Base-by-base conservation (phyloP, 495 filamentous ascomycete genomes). In the Aspergillus bridgeri region DNA sequence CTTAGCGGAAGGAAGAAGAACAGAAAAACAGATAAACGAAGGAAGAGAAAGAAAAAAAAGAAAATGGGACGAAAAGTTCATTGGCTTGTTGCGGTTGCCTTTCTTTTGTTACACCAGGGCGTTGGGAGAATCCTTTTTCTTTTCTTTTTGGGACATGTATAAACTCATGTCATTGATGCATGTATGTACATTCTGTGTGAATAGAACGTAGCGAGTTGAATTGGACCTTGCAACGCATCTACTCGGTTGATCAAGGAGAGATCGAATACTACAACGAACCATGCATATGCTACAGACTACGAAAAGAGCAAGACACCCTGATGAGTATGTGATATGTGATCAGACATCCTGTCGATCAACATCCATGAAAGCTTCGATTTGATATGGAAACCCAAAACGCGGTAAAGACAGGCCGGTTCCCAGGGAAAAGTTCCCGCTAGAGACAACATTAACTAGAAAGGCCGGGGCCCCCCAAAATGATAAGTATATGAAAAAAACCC, bases 401-500 rank as follows among this genome's bases (percentile, higher is more conserved):
- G 53, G 54, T 56, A 62, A 58, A 6, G 60, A 62, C 60, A 62
- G 60, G 25, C 56, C 56, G 56, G 56, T 62, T 59, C 60, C 46
- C 15, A 55, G 45, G 21, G 21, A 23, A 45, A 49, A 44, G 42
- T 9, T 47, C 42, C n/a, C n/a, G n/a, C n/a, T n/a, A n/a, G n/a
- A n/a, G n/a, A n/a, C n/a, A n/a, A n/a, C n/a, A n/a, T n/a, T n/a
- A n/a, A n/a, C n/a, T n/a, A n/a, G n/a, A n/a, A n/a, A n/a, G n/a
- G n/a, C n/a, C n/a, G n/a, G 51, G 22, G 45, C 46, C 25, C 49
- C 23, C n/a, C 3, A 33, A 47, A 17, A 42, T 25, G 15, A 56
- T 19, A 18, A 54, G 18, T 27, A 29, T 6, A 29, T 29, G 11
- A 7, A 9, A 6, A 29, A 29, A 7, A 29, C 11, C 2, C 6